These are phyloP conservation scores for Boletellus emodensis DNA, from an alignment of 768 basidiomycete species.

Conservation along the genomic window DNA sequence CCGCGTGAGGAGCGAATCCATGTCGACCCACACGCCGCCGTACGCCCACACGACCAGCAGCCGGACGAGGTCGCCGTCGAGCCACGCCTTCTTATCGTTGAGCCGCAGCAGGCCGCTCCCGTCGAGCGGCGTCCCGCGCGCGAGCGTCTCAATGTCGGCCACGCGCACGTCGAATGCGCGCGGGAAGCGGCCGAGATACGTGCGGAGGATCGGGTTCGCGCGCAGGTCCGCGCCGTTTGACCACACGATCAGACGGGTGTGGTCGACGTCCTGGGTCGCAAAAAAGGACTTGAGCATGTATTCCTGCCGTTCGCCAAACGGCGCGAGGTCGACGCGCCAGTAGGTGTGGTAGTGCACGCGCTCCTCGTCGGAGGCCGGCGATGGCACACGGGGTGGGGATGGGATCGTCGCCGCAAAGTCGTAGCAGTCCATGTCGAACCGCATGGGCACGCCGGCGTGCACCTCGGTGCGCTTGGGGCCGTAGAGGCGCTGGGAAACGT, in stretches of 20 bases:
- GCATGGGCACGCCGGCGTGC: constrained; percentile 76
- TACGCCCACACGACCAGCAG: constrained; percentile 83
- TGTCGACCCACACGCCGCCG: constrained; percentile 96
- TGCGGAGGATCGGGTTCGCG: constrained; percentile 50
- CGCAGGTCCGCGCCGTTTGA: constrained; percentile 73
- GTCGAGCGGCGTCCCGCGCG: constrained; percentile 73
- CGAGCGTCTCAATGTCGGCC: constrained; percentile 64
- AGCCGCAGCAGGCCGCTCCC: constrained; percentile 57
- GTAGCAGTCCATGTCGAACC: constrained; percentile 85
- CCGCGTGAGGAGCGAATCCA: constrained; percentile 91
- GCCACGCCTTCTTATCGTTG: constrained; percentile 81
- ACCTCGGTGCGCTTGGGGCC: constrained; percentile 65
- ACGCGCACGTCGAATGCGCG: constrained; percentile 65
- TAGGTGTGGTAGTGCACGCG: constrained; percentile 84
- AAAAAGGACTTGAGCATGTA: constrained; percentile 93
- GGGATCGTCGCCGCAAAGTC: constrained; percentile 85
- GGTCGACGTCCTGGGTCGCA: constrained; percentile 73
- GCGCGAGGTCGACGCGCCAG: constrained; percentile 86
- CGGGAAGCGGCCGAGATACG: constrained; percentile 61
- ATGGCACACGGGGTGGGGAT: background rate
- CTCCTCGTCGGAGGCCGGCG: constrained; percentile 25
- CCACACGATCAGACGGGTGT: constrained; percentile 79
- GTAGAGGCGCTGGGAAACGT: constrained; percentile 59
- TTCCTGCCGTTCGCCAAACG: constrained; percentile 80
- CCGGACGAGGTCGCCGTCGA: constrained; percentile 92